Conservation (phyloP, 768 basidiomycete genomes). For the Rhizopogon vulgaris region DNA sequence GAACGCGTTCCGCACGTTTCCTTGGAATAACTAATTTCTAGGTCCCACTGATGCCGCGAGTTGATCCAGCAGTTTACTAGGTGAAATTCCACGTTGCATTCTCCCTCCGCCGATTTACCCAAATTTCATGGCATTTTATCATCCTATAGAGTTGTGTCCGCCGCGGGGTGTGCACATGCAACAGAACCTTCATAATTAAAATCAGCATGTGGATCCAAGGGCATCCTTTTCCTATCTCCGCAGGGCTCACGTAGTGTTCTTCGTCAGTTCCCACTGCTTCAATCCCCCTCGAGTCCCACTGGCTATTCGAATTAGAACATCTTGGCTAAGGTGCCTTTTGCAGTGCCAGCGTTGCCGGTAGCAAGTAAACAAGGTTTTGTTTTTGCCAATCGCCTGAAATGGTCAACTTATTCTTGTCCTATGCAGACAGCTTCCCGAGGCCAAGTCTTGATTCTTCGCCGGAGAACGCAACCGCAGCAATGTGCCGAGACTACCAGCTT, state of each 20-base stretch:
- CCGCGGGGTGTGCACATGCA: constrained; percentile 3
- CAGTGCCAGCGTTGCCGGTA: not conserved
- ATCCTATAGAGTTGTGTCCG: constrained; percentile 1
- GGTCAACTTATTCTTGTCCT: not conserved
- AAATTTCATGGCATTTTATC: not conserved
- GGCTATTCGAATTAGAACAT: not conserved
- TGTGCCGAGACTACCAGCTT: not conserved
- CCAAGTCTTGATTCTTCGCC: not conserved
- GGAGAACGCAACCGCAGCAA: not conserved
- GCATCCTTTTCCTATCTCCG: constrained; percentile 6
- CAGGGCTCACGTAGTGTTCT: constrained; percentile 1
- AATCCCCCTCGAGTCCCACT: not conserved
- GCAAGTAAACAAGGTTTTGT: constrained; percentile 6
- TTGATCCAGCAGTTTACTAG: not conserved
- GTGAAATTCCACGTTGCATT: constrained; percentile 1
- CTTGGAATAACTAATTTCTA: constrained; percentile 1
- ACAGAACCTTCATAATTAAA: constrained; percentile 1
- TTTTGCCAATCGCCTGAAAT: constrained; percentile 4
- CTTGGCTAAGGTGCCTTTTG: not conserved
- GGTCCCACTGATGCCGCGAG: not conserved
- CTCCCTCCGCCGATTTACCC: not conserved
- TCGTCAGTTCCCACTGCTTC: constrained; percentile 1
- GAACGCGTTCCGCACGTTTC: constrained; percentile 7
- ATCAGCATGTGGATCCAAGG: constrained; percentile 5
- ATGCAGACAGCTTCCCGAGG: not conserved